Base-by-base conservation (phyloP, 805 yeast genomes). In the Candida fluviatilis region DNA sequence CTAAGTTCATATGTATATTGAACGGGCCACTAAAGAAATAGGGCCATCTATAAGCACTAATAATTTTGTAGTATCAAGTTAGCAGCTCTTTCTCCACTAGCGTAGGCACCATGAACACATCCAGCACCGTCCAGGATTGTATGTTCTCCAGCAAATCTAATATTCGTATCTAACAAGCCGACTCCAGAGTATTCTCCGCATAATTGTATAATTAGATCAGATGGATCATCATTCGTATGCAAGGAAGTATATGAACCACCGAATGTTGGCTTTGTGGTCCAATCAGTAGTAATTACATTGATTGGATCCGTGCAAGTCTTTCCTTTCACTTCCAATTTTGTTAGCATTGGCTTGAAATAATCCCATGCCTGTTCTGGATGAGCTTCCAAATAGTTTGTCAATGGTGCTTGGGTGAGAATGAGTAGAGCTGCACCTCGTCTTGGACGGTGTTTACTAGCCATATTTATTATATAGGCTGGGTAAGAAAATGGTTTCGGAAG, bases 101-200 rank as follows among this genome's bases (percentile, higher is more conserved):
- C 65, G 78, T 86, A 87, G 0, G 96, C 96, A 0, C 95, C 96
- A 55, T 89, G 95, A 4, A 84, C 93, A 49, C 95, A 89, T 0
- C 96, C 96, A 12, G 88, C 84, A 5, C 95, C 96, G 47, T 87
- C 95, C 48, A 77, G 62, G 16, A 80, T 77, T 0, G 96, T 84
- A 56, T 89, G 96, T 54, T 89, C 96, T 5, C 96, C 96, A 0
- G 96, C 96, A 66, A 89, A 89, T 31, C 95, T 66, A 2, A 89
- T 61, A 6, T 69, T 66, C 3, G 57, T 49, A 10, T 71, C 78
- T 15, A 73, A 63, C 28, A 63, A 46, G 3, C 61, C 62, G 13
- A 48, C 36, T 4, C 50, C 52, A 5, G 54, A 58, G 21, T 52
- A 40, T 27, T 65, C 72, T 17, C 75, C 74, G 14, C 75, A 67